A percentile compares a stretch with the other conserved stretches of the same genome.
These are phyloP conservation scores for Odontarrhena argentea DNA, from an alignment of 345 rosid species.

Conservation along the genomic window DNA sequence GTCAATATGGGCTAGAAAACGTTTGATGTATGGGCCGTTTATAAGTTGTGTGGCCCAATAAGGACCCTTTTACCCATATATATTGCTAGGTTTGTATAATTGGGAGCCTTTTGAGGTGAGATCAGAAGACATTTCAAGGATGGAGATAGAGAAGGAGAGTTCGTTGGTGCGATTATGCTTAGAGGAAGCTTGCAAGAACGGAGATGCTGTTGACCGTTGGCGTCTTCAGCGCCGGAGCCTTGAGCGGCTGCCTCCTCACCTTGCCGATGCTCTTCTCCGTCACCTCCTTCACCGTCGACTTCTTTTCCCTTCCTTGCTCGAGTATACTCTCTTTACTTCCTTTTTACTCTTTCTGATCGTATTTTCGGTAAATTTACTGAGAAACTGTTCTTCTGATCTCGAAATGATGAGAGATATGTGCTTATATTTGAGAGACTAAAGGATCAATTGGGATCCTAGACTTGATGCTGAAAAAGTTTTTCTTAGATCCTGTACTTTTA, in stretches of 20 bases:
- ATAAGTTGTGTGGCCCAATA: too few relatives aligned
- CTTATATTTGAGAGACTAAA: conserved; percentile 6
- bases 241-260: conserved; percentile 71
- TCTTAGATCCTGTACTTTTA: neutral
- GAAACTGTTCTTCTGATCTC: conserved; percentile 12
- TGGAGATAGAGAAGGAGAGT: conserved; percentile 44
- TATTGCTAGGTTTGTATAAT: neutral
- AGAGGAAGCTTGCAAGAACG: conserved; percentile 68
- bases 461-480: neutral
- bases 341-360: neutral
- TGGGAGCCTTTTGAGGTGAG: neutral
- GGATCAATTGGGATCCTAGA: conserved; percentile 14
- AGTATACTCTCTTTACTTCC: conserved; percentile 44
- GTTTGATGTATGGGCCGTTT: too few relatives aligned
- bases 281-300: conserved; percentile 68
- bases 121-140: conserved; percentile 14
- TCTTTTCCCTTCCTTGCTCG: conserved; percentile 89
- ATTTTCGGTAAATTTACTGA: neutral
- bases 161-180: conserved; percentile 65
- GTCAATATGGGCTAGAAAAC: too few relatives aligned
- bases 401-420: neutral
- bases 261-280: conserved; percentile 73
- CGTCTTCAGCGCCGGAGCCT: conserved; percentile 73
- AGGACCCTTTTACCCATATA: too few relatives aligned
- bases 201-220: conserved; percentile 70